Evolutionary conservation across 495 filamentous ascomycete species (phyloP), one percentile per base, ranked within the genome.

Genomic region (Aspergillus wentii): DNA sequence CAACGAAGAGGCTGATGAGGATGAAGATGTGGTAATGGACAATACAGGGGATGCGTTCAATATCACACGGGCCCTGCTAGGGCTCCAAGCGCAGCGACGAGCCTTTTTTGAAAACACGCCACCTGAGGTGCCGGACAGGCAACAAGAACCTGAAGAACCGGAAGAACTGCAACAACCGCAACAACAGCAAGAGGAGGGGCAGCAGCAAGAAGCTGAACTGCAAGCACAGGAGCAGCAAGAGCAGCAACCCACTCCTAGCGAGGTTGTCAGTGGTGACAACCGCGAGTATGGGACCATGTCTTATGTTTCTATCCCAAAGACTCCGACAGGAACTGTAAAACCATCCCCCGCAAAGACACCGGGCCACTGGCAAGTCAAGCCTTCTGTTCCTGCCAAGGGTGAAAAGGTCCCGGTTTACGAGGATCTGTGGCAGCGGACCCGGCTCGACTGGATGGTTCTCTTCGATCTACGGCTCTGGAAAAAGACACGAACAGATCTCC

Each of bases 381-480:
- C 92, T 2, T 66, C 71, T 10, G 76, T 69, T 17, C 88, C 79
- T 20, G 48, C 44, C 26, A 70, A 61, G 19, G 70, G 74, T 11
- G 68, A 76, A 11, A 59, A 69, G 17, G 61, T 84, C 4, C 84
- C 83, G 13, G 59, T 78, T 2, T 78, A 90, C 37, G 94, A 97
- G 52, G 83, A 99, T 52, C 62, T 96, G 22, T 84, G 83, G 59
- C 75, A 90, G 49, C 82, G 92, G 17, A 82, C 96, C 8, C 85
- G 92, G 21, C 69, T 99, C 3, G 92, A 99, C 59, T 95, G 86
- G 84, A 72, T 97, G 59, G 85, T 99, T 28, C 74, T 99, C n/a
- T 99, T 91, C 59, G 92, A 99, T 54, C 66, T 99, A 26, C 68
- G 92, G 36, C 71, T 99, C 63, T 99, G 92, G 92, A 99, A 99